Conservation (phyloP, 352 stramenopile genomes). For the Pythium dissotocum region DNA sequence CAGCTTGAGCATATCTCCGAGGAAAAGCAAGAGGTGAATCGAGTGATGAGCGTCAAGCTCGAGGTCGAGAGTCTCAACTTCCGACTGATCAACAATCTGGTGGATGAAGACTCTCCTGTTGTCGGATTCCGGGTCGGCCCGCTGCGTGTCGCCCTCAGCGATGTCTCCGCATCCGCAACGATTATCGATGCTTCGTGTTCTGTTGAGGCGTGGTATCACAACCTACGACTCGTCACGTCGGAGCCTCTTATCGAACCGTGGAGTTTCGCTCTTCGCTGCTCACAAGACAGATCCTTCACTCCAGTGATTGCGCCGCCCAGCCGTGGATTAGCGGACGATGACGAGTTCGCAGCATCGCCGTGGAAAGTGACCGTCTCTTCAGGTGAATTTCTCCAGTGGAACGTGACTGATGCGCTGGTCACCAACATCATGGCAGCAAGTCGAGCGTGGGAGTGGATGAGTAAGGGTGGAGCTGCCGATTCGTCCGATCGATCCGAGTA, state of each 20-base stretch:
- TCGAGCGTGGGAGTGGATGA: conserved; percentile 78
- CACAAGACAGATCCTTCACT: conserved; percentile 22
- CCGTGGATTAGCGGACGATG: background rate
- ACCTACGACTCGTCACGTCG: conserved; percentile 74
- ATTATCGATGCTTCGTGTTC: conserved; percentile 46
- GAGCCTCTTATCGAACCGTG: conserved; percentile 86
- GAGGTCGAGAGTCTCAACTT: conserved; percentile 52
- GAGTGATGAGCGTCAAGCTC: conserved; percentile 21
- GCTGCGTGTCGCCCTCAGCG: conserved; percentile 36
- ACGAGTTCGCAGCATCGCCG: conserved; percentile 20
- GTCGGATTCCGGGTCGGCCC: conserved; percentile 57
- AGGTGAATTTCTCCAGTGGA: conserved; percentile 65
- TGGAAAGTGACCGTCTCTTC: conserved; percentile 69
- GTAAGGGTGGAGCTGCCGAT: conserved; percentile 55
- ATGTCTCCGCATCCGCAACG: conserved; percentile 27
- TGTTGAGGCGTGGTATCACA: conserved; percentile 83
- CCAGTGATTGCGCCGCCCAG: background rate
- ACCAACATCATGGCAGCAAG: conserved; percentile 76
- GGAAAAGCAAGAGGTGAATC: background rate
- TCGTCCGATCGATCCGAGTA: conserved; percentile 77
- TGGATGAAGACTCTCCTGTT: conserved; percentile 76
- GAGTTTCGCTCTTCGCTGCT: conserved; percentile 49
- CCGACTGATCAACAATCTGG: conserved; percentile 81
- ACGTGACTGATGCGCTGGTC: conserved; percentile 82
- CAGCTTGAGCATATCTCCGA: background rate